Evolutionary conservation across 2,329 filamentous ascomycete species (phyloP).

Genomic region (Coniella lustricola): DNA sequence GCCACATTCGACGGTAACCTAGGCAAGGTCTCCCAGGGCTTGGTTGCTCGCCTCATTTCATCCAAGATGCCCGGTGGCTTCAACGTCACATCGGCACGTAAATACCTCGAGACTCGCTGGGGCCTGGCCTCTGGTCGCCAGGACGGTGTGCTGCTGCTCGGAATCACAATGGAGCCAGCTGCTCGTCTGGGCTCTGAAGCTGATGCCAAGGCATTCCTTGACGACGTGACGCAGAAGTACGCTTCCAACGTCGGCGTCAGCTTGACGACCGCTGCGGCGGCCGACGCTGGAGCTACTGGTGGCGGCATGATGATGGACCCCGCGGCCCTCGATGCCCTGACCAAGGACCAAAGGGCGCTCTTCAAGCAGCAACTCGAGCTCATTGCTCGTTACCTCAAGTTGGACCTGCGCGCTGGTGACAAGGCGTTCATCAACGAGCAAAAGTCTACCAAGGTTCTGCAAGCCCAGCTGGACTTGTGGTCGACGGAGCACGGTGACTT

Average conservation of each 20-base stretch:
- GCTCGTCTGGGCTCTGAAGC: slow-evolving; percentile 81
- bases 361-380: slow-evolving; percentile 99
- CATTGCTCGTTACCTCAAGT: slow-evolving; percentile 90
- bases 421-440: slow-evolving; percentile 82
- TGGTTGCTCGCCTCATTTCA: slow-evolving; percentile 90
- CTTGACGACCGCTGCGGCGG: slow-evolving; percentile 68
- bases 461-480: slow-evolving; percentile 93
- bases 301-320: slow-evolving; percentile 99
- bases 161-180: slow-evolving; percentile 86
- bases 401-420: slow-evolving; percentile 93
- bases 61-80: slow-evolving; percentile 99
- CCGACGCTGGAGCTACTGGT: slow-evolving; percentile 62
- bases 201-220: slow-evolving; percentile 89
- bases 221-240: slow-evolving; percentile 84
- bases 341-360: slow-evolving; percentile 88
- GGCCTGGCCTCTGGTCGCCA: slow-evolving; percentile 80
- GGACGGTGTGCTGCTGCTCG: slow-evolving; percentile 81
- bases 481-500: slow-evolving; percentile 92
- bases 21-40: slow-evolving; percentile 89
- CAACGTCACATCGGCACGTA: slow-evolving; percentile 93
- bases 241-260: slow-evolving; percentile 76
- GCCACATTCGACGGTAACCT: slow-evolving; percentile 98
- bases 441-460: slow-evolving; percentile 78
- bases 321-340: slow-evolving; percentile 90
- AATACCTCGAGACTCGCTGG: slow-evolving; percentile 93